Evolutionary conservation across 305 asterid genomes (phyloP).

Genomic region (Salvia sclarea): DNA sequence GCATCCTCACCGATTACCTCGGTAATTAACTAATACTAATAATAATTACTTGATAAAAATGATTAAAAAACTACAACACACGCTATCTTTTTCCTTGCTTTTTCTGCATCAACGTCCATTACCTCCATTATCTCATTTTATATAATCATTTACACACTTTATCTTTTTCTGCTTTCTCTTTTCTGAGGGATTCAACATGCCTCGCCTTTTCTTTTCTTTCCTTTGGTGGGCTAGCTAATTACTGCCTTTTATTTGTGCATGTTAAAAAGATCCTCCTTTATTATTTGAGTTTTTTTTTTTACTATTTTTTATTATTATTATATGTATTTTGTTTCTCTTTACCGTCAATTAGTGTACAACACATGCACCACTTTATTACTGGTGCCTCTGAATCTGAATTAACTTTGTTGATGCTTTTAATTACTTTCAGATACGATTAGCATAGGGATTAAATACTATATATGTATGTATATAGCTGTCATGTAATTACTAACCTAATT

Average conservation of each 20-base stretch:
- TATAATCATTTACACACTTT: slow-evolving; percentile 47
- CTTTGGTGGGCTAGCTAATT: slow-evolving; percentile 15
- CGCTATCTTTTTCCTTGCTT: slow-evolving; percentile 9
- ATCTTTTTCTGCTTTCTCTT: slow-evolving; percentile 35
- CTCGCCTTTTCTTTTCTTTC: background rate
- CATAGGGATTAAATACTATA: background rate
- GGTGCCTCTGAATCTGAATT: background rate
- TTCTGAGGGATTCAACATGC: slow-evolving; percentile 26
- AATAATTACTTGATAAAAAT: background rate
- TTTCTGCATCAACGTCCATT: slow-evolving; percentile 9
- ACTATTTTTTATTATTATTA: background rate
- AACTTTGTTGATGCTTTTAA: slow-evolving; percentile 14
- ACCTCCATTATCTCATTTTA: background rate
- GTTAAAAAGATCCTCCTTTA: slow-evolving; percentile 10
- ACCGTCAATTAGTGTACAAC: slow-evolving; percentile 21
- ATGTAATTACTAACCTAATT: background rate
- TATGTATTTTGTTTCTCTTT: background rate
- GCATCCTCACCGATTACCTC: slow-evolving; percentile 61
- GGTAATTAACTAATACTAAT: slow-evolving; percentile 32
- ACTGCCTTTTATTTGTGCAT: slow-evolving; percentile 22
- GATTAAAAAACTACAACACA: slow-evolving; percentile 3
- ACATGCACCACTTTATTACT: slow-evolving; percentile 32
- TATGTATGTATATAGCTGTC: background rate
- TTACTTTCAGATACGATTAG: slow-evolving; percentile 23
- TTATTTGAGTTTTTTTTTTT: background rate